A percentile compares a stretch with the other conserved stretches of the same genome.
phyloP scores from a whole-genome alignment of 2,329 filamentous ascomycete species.

The Fusarium abutilonis region DNA sequence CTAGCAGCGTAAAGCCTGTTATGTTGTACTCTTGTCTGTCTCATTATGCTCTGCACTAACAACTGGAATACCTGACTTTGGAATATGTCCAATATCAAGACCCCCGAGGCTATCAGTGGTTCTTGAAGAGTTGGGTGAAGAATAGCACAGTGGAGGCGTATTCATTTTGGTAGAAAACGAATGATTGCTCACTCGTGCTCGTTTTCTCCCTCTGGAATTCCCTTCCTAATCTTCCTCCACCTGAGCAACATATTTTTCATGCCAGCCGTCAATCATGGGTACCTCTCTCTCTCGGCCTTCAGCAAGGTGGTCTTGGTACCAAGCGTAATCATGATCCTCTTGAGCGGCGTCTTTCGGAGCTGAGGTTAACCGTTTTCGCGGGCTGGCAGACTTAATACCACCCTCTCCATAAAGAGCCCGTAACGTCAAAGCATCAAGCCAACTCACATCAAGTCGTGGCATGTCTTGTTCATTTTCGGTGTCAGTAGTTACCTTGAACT shows the following conservation, averaged over 20 bases:
- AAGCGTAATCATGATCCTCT: slow-evolving; percentile 2
- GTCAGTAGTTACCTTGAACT: neutral
- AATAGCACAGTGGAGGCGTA: slow-evolving; percentile 3
- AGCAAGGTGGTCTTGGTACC: slow-evolving; percentile 7
- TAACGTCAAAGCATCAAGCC: neutral
- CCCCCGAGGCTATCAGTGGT: slow-evolving; percentile 1
- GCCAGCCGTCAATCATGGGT: neutral
- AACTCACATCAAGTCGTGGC: neutral
- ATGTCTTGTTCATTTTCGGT: neutral
- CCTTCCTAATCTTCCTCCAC: neutral
- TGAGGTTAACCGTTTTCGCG: neutral
- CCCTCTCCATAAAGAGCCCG: slow-evolving; percentile 2
- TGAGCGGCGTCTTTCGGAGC: slow-evolving; percentile 1
- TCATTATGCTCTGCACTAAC: too few species aligned
- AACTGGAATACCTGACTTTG: too few species aligned
- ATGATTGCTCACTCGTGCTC: neutral
- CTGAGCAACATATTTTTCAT: neutral
- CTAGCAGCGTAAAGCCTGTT: too few species aligned
- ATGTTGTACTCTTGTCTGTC: too few species aligned
- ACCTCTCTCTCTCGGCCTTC: neutral
- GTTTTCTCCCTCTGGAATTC: slow-evolving; percentile 7
- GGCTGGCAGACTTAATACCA: slow-evolving; percentile 7
- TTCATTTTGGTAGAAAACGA: slow-evolving; percentile 3
- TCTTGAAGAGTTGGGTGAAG: neutral
- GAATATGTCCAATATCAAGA: too few species aligned